These are phyloP conservation scores for Purpureocillium takamizusanense DNA, from an alignment of 2,329 filamentous ascomycete genomes.

Conservation along the genomic window DNA sequence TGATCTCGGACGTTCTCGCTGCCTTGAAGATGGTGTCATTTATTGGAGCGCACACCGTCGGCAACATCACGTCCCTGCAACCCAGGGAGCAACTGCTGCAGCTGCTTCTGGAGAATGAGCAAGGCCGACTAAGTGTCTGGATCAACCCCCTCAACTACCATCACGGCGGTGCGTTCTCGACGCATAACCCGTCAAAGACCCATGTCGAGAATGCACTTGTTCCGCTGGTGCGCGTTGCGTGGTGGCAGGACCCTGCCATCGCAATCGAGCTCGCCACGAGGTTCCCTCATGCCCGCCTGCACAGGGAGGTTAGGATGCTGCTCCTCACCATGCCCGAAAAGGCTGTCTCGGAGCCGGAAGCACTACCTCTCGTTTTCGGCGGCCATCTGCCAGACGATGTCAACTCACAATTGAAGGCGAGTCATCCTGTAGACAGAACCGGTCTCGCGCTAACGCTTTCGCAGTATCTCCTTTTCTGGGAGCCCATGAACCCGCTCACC, in stretches of 20 bases:
- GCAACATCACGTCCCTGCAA: conserved; percentile 57
- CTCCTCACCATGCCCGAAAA: conserved; percentile 78
- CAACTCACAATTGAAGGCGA: conserved; percentile 68
- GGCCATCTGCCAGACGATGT: conserved; percentile 69
- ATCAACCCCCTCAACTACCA: conserved; percentile 66
- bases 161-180: conserved; percentile 27
- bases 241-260: conserved; percentile 75
- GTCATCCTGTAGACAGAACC: conserved; percentile 3
- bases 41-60: conserved; percentile 43
- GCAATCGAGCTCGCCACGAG: conserved; percentile 77
- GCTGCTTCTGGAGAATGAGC: conserved; percentile 75
- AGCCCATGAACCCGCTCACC: conserved; percentile 83
- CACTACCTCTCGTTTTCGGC: conserved; percentile 73
- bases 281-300: conserved; percentile 67
- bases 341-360: conserved; percentile 72
- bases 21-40: conserved; percentile 56
- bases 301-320: conserved; percentile 68
- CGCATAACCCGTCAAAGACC: conserved; percentile 30
- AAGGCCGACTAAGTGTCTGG: conserved; percentile 80
- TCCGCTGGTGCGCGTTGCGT: conserved; percentile 70
- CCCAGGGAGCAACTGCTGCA: conserved; percentile 78
- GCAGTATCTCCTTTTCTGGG: conserved; percentile 86
- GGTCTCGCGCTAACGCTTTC: conserved; percentile 7
- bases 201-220: conserved; percentile 38
- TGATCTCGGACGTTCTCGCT: conserved; percentile 65